A percentile compares a stretch with the other conserved stretches of the same genome.
These are phyloP conservation scores for Talaromyces amestolkiae DNA, from an alignment of 2,329 filamentous ascomycete genomes.

Conservation along the genomic window DNA sequence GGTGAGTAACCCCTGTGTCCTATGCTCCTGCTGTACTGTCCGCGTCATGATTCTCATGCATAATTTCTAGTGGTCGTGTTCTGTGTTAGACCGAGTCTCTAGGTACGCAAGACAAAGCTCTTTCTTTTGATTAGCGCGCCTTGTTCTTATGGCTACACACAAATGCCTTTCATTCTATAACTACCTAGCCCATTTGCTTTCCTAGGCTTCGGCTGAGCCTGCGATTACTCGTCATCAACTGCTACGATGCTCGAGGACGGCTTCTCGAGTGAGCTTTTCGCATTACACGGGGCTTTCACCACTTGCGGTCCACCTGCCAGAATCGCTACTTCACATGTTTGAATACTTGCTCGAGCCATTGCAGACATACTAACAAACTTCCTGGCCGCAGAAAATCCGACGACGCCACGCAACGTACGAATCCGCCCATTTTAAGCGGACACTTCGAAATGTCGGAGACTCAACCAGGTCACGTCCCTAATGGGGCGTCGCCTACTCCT, in stretches of 20 bases:
- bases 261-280: not conserved
- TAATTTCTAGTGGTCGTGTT: conserved; percentile 7
- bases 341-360: not conserved
- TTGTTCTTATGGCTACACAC: not conserved
- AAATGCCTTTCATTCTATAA: not conserved
- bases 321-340: not conserved
- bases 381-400: not conserved
- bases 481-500: conserved; percentile 4
- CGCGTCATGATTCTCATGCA: not conserved
- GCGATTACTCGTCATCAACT: not conserved
- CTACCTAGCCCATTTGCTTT: not conserved
- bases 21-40: not conserved
- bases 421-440: conserved; percentile 4
- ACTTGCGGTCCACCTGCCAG: not conserved
- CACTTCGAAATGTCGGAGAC: conserved; percentile 16
- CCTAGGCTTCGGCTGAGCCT: not conserved
- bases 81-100: conserved; percentile 13
- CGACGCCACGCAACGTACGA: not conserved
- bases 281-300: not conserved
- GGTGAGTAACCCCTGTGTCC: not conserved
- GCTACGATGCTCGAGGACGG: not conserved
- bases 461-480: conserved; percentile 1
- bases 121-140: not conserved
- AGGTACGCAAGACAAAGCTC: conserved; percentile 9
- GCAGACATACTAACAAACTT: not conserved